Evolutionary conservation across 495 filamentous ascomycete species (phyloP).

Genomic region (Paragyromitra xinjiangensis): DNA sequence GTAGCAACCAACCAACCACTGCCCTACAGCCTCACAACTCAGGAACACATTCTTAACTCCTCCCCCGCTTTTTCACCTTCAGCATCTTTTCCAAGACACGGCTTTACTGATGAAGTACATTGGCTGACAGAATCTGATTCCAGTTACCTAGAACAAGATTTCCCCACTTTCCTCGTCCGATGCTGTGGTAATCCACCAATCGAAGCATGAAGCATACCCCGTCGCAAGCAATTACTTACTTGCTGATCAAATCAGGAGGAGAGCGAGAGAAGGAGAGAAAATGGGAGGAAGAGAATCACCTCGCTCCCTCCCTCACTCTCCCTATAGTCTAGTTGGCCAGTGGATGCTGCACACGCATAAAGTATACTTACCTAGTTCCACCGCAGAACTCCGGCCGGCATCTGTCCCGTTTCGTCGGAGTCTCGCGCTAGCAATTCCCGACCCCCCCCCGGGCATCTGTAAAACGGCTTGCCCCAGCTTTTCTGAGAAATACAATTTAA

Average conservation of each 20-base stretch:
- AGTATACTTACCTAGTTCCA: constrained; percentile 16
- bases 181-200: constrained; percentile 28
- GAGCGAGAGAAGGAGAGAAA: not conserved
- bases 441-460: constrained; percentile 13
- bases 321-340: not conserved
- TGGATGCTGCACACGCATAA: constrained; percentile 10
- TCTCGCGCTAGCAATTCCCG: constrained; percentile 45
- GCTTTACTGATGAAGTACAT: constrained; percentile 13
- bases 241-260: not conserved
- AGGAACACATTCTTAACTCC: constrained; percentile 10
- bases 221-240: not conserved
- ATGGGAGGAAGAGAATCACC: not conserved
- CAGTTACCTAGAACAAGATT: constrained; percentile 19
- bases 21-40: not conserved
- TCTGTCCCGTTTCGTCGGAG: constrained; percentile 28
- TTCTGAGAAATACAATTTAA: not conserved
- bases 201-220: not conserved
- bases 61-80: constrained; percentile 25
- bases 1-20: constrained; percentile 44
- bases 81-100: not conserved
- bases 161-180: constrained; percentile 34
- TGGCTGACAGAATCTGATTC: not conserved
- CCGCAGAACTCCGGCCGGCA: constrained; percentile 27
- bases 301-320: too few species aligned
- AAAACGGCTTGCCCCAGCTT: constrained; percentile 21